These are phyloP conservation scores for Cucumis hystrix DNA, from an alignment of 306 rosid genomes.

Conservation along the genomic window DNA sequence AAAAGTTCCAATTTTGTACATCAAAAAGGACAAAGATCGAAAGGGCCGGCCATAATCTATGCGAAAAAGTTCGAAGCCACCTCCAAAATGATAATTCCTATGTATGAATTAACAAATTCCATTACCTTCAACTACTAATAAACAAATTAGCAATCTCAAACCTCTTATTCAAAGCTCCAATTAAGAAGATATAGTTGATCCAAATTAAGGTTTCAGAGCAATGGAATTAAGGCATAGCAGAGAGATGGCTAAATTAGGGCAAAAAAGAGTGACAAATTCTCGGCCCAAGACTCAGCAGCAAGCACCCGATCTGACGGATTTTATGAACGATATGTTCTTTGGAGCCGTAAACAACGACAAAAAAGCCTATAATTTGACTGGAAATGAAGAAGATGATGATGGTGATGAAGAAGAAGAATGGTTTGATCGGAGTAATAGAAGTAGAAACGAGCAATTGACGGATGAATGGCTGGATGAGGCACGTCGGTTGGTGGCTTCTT, in stretches of 20 bases:
- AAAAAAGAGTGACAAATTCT: constrained; percentile 19
- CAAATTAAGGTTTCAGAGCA: background rate
- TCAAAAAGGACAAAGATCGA: background rate
- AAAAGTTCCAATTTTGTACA: background rate
- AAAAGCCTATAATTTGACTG: constrained; percentile 45
- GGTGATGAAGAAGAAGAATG: constrained; percentile 8
- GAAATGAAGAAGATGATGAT: background rate
- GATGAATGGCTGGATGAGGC: constrained; percentile 81
- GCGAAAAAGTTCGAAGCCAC: background rate
- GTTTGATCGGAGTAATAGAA: constrained; percentile 37
- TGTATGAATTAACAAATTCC: background rate
- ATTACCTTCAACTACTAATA: background rate
- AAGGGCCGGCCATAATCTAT: background rate
- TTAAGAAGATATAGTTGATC: background rate
- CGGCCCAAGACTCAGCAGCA: constrained; percentile 14
- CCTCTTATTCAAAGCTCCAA: background rate
- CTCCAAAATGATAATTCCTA: background rate
- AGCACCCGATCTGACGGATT: constrained; percentile 59
- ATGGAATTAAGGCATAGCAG: constrained; percentile 12
- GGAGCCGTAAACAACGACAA: constrained; percentile 18
- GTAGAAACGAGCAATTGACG: constrained; percentile 32
- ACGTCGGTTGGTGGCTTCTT: constrained; percentile 46
- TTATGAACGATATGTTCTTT: constrained; percentile 78
- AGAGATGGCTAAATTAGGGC: constrained; percentile 19
- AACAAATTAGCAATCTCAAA: background rate